Evolutionary conservation across 2,329 filamentous ascomycete genomes (phyloP).

Genomic region (Leptodontidium sp.): DNA sequence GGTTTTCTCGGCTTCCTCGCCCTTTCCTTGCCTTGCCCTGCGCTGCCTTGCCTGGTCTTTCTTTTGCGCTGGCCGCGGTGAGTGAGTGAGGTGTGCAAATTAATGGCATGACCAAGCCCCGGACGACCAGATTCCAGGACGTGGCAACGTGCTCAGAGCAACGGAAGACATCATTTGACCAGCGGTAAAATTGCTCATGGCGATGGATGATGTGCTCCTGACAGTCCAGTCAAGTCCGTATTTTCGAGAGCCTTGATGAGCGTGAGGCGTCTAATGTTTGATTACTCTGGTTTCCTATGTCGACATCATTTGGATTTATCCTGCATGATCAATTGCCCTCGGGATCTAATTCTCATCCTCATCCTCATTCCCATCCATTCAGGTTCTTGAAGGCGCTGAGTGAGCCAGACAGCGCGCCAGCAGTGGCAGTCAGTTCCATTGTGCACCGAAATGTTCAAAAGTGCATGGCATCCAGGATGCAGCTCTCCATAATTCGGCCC

Average conservation of each 20-base stretch:
- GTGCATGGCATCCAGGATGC: not conserved
- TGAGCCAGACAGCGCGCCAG: not conserved
- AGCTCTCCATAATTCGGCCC: constrained; percentile 23
- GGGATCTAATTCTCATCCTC: not conserved
- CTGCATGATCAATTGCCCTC: not conserved
- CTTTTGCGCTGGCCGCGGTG: no score
- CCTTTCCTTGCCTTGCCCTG: not conserved
- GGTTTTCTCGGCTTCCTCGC: not conserved
- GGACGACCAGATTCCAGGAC: constrained; percentile 17
- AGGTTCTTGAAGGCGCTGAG: constrained; percentile 4
- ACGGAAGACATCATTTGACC: constrained; percentile 35
- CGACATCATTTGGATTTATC: not conserved
- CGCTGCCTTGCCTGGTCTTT: not conserved
- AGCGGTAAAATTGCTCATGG: not conserved
- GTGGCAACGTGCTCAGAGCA: constrained; percentile 36
- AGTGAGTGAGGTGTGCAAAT: constrained; percentile 16
- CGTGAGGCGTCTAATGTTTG: constrained; percentile 5
- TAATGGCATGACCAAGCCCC: constrained; percentile 24
- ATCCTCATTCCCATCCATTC: not conserved
- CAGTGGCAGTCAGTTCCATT: not conserved
- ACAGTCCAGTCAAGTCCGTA: not conserved
- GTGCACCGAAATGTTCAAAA: not conserved
- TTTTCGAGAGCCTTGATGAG: not conserved
- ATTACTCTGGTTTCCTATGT: not conserved
- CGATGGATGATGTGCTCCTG: constrained; percentile 7